Evolutionary conservation across 1,284 basidiomycete species (phyloP), one percentile per base, ranked within the genome.

Genomic region (Cryptococcus sp.): DNA sequence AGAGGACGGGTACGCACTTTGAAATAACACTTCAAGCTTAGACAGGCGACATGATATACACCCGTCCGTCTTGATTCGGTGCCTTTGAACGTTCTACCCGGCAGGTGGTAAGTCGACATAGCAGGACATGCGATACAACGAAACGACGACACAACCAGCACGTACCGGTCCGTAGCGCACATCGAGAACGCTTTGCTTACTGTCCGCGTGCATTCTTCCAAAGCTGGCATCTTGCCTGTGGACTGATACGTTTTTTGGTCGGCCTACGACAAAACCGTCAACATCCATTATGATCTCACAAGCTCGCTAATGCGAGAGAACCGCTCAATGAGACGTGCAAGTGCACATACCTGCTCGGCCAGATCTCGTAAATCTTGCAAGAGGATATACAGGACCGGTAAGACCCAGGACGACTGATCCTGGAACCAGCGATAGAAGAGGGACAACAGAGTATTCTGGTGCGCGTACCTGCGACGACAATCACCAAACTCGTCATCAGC

Each of bases 21-120:
- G 82, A 98, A 97, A 80, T 99, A 99, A 51, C 88, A 91, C 75
- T 97, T 96, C 78, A 99, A 82, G 41, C 93, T 87, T 60, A 96
- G 81, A 7, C 89, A 89, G 0, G 94, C 93, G n/a, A 96, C 85
- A 69, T 93, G 91, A 79, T 98, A 99, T 0, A 93, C 86, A 3
- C 94, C 95, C 87, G 88, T 93, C 78, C 93, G 91, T 54, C 91
- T 83, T n/a, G 90, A 92, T 72, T 89, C 85, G 2, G 84, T 81
- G 25, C 85, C 81, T 57, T 87, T 84, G 55, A 87, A 89, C 55
- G 79, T 82, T 68, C 88, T 86, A 65, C 47, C 5, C 23, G 20
- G 17, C 22, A 63, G 63, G 22, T 16, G 25, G 7, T 3, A 19
- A 22, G n/a, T n/a, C n/a, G 31, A 35, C 31, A 35, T 35, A 35